Percentiles rank a stretch among this genome's conserved stretches.
phyloP scores from a whole-genome alignment of 305 asterid species.

The Rubia peregrina region DNA sequence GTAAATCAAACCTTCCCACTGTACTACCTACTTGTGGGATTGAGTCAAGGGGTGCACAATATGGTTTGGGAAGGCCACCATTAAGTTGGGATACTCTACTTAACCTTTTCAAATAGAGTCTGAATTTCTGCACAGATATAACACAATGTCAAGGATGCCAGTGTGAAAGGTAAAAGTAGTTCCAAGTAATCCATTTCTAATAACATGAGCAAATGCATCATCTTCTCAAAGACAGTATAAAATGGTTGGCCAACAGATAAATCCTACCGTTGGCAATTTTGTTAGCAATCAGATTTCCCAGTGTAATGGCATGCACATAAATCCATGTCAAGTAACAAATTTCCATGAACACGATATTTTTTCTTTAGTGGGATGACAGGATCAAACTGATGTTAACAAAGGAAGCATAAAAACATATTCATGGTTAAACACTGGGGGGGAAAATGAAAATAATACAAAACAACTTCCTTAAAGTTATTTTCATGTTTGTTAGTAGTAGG shows the following conservation, averaged over 20 bases:
- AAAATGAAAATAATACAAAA: background rate
- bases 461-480: background rate
- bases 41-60: constrained; percentile 55
- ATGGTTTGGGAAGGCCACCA: constrained; percentile 46
- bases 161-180: constrained; percentile 10
- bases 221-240: background rate
- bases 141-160: constrained; percentile 21
- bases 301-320: background rate
- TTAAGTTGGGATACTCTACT: constrained; percentile 71
- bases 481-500: background rate
- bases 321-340: background rate
- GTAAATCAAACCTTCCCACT: constrained; percentile 54
- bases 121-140: constrained; percentile 57
- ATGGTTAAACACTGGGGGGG: background rate
- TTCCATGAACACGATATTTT: background rate
- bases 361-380: background rate
- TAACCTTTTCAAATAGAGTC: constrained; percentile 68
- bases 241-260: background rate
- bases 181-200: background rate
- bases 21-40: constrained; percentile 46
- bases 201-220: background rate
- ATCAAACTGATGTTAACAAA: background rate
- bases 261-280: background rate
- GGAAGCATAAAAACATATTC: background rate
- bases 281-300: constrained; percentile 2